Base-by-base conservation (phyloP, 805 yeast genomes). In the Candida boidinii region DNA sequence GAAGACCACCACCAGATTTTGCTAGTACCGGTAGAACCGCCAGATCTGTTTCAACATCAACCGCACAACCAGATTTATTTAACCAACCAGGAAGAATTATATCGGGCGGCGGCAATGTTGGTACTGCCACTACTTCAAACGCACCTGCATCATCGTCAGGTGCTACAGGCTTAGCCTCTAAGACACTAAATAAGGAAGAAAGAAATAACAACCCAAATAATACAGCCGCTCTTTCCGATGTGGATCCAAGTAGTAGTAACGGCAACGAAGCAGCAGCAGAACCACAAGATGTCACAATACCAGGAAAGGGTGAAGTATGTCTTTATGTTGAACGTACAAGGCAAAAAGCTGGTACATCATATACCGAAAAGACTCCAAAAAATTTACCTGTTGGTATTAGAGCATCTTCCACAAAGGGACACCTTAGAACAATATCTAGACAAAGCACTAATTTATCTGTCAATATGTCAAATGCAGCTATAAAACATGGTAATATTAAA, bases 401-500 rank as follows among this genome's bases (percentile, higher is more conserved):
- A 26, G 75, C 76, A 56, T 19, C 26, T 14, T 19, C 31, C 11
- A 33, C 34, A 10, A 38, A 37, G 9, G 29, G 30, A 40, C 51
- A 53, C 39, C 41, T 41, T 40, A 37, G 56, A 45, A 38, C 61
- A 44, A 18, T 53, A 10, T 50, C 55, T 7, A 38, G 46, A 18
- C 51, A 47, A 33, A 41, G 49, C 9, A 36, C 44, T 13, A 18
- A n/a, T 29, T 11, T 38, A 2, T 12, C 23, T 4, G 23, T 9
- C 28, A 38, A 23, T 2, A 27, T 44, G 24, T 38, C 48, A 9
- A 54, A 54, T 36, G 51, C 57, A 16, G 79, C 74, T 35, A 59
- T 75, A 49, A 76, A 73, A 46, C 81, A 76, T 48, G 80, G 81
- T 5, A 74, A 64, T 47, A 60, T 73, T 37, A 68, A 74, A 34